These are phyloP conservation scores for Diatrype stigma DNA, from an alignment of 2,329 filamentous ascomycete genomes.

Conservation along the genomic window DNA sequence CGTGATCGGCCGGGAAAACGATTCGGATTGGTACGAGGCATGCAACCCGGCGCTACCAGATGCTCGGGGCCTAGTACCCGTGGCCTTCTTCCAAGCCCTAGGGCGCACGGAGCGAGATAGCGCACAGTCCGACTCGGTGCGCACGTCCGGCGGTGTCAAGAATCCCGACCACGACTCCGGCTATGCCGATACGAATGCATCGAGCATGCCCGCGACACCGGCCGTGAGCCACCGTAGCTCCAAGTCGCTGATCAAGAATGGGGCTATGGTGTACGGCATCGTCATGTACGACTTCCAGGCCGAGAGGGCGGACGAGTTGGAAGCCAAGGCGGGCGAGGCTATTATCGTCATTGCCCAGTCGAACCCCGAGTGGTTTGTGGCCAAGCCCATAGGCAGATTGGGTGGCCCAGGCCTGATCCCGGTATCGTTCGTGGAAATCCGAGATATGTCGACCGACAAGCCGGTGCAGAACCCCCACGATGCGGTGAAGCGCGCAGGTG, in stretches of 20 bases:
- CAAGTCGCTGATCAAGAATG: constrained; percentile 50
- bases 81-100: constrained; percentile 87
- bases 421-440: constrained; percentile 93
- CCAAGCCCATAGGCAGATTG: constrained; percentile 96
- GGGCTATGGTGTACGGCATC: constrained; percentile 92
- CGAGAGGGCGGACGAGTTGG: constrained; percentile 90
- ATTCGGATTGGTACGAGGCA: constrained; percentile 95
- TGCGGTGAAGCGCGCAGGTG: constrained; percentile 81
- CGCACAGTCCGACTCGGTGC: constrained; percentile 59
- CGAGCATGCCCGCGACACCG: constrained; percentile 27
- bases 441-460: constrained; percentile 85
- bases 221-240: constrained; percentile 43
- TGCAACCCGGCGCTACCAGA: constrained; percentile 89
- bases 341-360: constrained; percentile 99
- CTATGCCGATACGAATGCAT: constrained; percentile 59
- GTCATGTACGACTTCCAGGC: constrained; percentile 97
- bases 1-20: constrained; percentile 93
- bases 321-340: constrained; percentile 90
- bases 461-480: constrained; percentile 78
- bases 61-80: constrained; percentile 86
- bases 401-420: constrained; percentile 93
- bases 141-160: constrained; percentile 46
- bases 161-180: constrained; percentile 84
- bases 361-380: constrained; percentile 98
- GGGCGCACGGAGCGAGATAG: constrained; percentile 92